Evolutionary conservation across 2,329 filamentous ascomycete genomes (phyloP), one percentile per base, ranked within the genome.

Genomic region (Sphaerulina populicola): DNA sequence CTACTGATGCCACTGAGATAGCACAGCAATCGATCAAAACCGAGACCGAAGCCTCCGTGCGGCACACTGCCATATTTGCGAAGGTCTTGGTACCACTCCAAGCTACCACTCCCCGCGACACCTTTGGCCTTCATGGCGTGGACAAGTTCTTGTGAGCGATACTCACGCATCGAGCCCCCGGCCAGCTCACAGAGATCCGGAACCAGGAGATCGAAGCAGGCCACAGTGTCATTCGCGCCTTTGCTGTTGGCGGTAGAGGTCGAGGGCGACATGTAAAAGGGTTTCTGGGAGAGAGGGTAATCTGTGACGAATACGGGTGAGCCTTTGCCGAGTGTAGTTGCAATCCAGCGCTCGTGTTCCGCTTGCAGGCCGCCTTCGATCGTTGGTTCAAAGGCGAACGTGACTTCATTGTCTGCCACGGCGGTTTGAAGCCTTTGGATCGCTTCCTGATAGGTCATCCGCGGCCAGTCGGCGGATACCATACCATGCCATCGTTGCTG

Each of bases 291-390:
- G 58, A 80, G 81, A n/a, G 93, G 93, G 66, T 96, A 98, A 67
- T 96, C 78, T 11, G 90, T 97, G 57, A 98, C 82, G 66, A 97
- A 97, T 40, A 97, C 77, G 6, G 93, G 93, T 1, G 72, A 70
- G 14, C 77, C 76, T 43, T 78, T 72, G 58, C 82, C 82, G 40
- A 46, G n/a, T 15, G 73, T 73, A 47, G 80, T 75, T 43, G 93
- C 89, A 48, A 98, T 77, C 66, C 83, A 95, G 65, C 82, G 88
- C 71, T 98, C 93, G 71, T 98, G 93, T 68, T 97, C 91, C 1
- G 90, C 85, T 62, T 93, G 87, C 29, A 98, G 76, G 15, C 86
- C 86, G 27, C 75, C 72, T 31, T 82, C 79, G 82, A 88, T 93
- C 2, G 72, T 72, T 3, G 88, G 87, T 42, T 74, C 70, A 65